phyloP scores from a whole-genome alignment of 176 grass and related monocot genomes.

The Poa pratensis region DNA sequence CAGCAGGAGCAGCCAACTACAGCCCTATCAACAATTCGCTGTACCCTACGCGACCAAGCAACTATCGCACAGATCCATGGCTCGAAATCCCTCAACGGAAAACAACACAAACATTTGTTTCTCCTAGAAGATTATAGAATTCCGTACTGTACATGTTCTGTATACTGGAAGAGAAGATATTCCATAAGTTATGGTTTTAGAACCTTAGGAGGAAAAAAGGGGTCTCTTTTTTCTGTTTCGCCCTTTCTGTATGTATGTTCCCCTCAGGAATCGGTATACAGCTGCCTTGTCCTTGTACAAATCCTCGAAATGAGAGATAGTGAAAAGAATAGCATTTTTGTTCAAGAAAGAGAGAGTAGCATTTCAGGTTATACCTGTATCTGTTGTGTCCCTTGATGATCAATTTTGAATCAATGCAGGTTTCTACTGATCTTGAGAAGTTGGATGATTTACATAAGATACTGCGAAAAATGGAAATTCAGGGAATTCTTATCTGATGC shows the following conservation, averaged over 20 bases:
- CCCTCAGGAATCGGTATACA: conserved; percentile 33
- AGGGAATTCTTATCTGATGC: conserved; percentile 55
- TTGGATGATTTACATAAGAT: conserved; percentile 20
- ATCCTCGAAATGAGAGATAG: conserved; percentile 51
- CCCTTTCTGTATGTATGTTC: conserved; percentile 52
- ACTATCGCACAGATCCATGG: conserved; percentile 54
- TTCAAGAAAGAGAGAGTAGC: conserved; percentile 29
- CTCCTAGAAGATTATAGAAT: conserved; percentile 71
- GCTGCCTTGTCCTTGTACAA: conserved; percentile 48
- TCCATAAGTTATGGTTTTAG: conserved; percentile 44
- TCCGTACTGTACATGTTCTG: conserved; percentile 5
- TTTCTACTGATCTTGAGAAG: background rate
- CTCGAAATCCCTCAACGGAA: conserved; percentile 51
- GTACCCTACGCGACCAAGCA: conserved; percentile 58
- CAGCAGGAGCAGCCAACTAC: conserved; percentile 81
- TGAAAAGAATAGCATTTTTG: conserved; percentile 48
- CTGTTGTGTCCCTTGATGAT: conserved; percentile 15
- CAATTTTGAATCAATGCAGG: background rate
- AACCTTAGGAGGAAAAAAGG: conserved; percentile 33
- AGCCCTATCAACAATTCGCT: conserved; percentile 74
- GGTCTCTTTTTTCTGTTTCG: conserved; percentile 6
- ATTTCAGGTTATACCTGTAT: conserved; percentile 45
- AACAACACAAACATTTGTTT: conserved; percentile 49
- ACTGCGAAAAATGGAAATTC: conserved; percentile 21
- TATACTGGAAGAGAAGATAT: conserved; percentile 38